These are phyloP conservation scores for Suillus subalutaceus DNA, from an alignment of 768 basidiomycete species.

Conservation along the genomic window DNA sequence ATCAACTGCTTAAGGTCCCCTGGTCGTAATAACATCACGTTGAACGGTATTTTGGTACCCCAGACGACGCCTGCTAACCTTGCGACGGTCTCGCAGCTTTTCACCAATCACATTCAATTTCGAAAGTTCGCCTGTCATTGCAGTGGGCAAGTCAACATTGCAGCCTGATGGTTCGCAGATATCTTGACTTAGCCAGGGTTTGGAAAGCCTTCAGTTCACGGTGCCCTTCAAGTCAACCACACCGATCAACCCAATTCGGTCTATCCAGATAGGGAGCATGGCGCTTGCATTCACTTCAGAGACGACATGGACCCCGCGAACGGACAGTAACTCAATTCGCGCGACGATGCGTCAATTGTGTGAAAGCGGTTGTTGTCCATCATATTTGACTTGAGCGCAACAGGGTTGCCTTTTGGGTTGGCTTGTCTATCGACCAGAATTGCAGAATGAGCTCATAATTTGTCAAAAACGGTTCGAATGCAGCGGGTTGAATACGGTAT, in stretches of 20 bases:
- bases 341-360: conserved; percentile 65
- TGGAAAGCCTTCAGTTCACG: conserved; percentile 56
- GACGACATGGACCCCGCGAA: conserved; percentile 59
- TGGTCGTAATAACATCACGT: conserved; percentile 59
- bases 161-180: conserved; percentile 59
- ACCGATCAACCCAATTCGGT: conserved; percentile 63
- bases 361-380: too few relatives aligned
- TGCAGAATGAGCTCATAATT: conserved; percentile 70
- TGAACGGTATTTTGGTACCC: conserved; percentile 57
- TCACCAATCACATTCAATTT: conserved; percentile 76
- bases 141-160: conserved; percentile 58
- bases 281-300: conserved; percentile 56
- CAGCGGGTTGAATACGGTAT: conserved; percentile 65
- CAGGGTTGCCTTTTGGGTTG: conserved; percentile 74
- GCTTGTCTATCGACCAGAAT: conserved; percentile 56
- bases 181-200: conserved; percentile 67
- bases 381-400: conserved; percentile 9
- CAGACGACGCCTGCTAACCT: conserved; percentile 52
- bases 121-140: conserved; percentile 57
- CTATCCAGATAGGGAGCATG: conserved; percentile 65
- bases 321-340: conserved; percentile 59
- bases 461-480: conserved; percentile 49
- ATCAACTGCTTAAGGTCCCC: conserved; percentile 40
- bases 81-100: conserved; percentile 57
- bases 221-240: conserved; percentile 59